phyloP scores from a whole-genome alignment of 2,329 filamentous ascomycete species.

The Chalaropsis ovoidea region DNA sequence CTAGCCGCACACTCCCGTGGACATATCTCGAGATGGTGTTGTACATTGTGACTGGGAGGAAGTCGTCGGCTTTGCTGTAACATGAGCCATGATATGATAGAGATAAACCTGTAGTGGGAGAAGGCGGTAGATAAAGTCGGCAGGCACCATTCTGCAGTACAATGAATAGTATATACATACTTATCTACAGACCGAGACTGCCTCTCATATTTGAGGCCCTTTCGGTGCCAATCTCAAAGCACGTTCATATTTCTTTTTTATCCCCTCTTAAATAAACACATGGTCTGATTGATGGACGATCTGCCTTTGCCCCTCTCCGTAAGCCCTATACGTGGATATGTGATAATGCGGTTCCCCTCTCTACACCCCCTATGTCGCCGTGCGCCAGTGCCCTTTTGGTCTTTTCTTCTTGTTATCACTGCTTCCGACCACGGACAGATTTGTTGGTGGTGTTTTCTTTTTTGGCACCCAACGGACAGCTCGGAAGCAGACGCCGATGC shows the following conservation, averaged over 20 bases:
- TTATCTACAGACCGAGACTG: no score
- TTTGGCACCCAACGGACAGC: background rate
- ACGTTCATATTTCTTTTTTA: background rate
- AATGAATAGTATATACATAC: no score
- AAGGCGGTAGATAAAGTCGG: no score
- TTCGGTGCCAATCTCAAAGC: conserved; percentile 1
- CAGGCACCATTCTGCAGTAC: no score
- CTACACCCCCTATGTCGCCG: background rate
- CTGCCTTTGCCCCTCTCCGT: background rate
- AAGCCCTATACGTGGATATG: background rate
- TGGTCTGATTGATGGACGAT: conserved; percentile 10
- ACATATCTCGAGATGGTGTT: background rate
- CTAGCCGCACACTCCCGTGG: background rate
- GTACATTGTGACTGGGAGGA: background rate
- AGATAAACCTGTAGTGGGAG: no score
- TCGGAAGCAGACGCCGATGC: background rate
- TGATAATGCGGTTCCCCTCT: background rate
- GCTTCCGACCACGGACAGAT: no score
- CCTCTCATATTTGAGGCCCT: no score
- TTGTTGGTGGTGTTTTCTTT: no score
- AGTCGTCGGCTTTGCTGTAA: no score
- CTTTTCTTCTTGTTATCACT: background rate
- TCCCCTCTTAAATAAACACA: background rate
- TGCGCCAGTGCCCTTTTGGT: background rate
- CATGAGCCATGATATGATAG: no score